A percentile compares a stretch with the other conserved stretches of the same genome.
These are phyloP conservation scores for Crassisporium funariophilum DNA, from an alignment of 768 basidiomycete genomes.

Conservation along the genomic window DNA sequence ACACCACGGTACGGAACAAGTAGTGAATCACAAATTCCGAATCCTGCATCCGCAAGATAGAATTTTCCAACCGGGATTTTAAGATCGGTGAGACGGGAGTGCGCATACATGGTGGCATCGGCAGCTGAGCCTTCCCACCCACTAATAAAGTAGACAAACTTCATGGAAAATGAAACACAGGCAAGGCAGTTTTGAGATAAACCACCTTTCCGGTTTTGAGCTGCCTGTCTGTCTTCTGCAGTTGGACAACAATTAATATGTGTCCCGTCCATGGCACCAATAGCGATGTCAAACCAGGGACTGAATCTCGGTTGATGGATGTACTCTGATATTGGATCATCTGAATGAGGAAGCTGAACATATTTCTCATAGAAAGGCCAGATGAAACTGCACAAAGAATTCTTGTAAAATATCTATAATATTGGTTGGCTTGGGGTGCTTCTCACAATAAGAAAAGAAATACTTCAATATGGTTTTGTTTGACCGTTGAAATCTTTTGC, in stretches of 20 bases:
- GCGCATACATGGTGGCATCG: conserved; percentile 33
- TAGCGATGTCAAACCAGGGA: conserved; percentile 31
- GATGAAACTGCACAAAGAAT: conserved; percentile 27
- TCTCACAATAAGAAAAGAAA: too few species aligned
- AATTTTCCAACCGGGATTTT: conserved; percentile 32
- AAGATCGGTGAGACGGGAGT: conserved; percentile 30
- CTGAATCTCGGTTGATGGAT: conserved; percentile 29
- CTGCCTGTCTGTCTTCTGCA: conserved; percentile 14
- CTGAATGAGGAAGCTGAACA: conserved; percentile 14
- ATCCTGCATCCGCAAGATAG: conserved; percentile 28
- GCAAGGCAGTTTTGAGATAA: conserved; percentile 41
- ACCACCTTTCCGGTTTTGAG: conserved; percentile 30
- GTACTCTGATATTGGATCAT: not conserved
- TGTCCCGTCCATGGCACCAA: conserved; percentile 38
- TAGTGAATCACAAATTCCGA: conserved; percentile 35
- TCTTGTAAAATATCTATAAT: conserved; percentile 29
- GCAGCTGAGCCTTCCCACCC: conserved; percentile 44
- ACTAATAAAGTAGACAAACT: conserved; percentile 38
- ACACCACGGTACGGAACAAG: conserved; percentile 40
- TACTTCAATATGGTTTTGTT: too few species aligned
- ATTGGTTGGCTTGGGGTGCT: too few species aligned
- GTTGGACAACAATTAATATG: conserved; percentile 24
- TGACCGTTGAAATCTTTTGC: too few species aligned
- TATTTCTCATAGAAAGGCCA: conserved; percentile 28
- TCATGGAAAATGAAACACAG: too few species aligned